A percentile compares a stretch with the other conserved stretches of the same genome.
These are phyloP conservation scores for Colletotrichum zoysiae DNA, from an alignment of 2,329 filamentous ascomycete genomes.

Conservation along the genomic window DNA sequence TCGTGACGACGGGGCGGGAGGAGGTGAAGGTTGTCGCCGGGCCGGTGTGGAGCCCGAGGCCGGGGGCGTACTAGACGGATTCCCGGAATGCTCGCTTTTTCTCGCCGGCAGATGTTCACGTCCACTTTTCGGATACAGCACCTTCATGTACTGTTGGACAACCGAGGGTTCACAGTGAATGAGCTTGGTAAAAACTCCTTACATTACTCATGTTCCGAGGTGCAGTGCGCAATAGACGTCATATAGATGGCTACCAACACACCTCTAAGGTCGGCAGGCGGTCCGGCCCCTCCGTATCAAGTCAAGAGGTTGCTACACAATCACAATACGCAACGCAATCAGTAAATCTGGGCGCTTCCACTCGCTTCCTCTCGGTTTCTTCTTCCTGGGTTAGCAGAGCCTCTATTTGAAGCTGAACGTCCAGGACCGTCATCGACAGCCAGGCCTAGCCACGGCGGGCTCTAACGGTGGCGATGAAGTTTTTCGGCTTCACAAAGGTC, in stretches of 20 bases:
- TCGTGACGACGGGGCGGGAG: constrained; percentile 62
- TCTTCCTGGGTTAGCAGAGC: neutral
- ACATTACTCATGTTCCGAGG: too few relatives aligned
- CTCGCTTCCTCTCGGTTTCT: neutral
- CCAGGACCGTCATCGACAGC: neutral
- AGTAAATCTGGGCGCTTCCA: too few relatives aligned
- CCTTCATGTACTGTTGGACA: too few relatives aligned
- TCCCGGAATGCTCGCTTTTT: neutral
- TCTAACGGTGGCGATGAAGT: neutral
- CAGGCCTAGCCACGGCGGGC: neutral
- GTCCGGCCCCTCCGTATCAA: neutral
- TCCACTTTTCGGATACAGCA: too few relatives aligned
- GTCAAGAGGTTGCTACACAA: neutral
- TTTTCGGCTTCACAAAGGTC: neutral
- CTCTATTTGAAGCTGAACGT: neutral
- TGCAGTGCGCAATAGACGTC: too few relatives aligned
- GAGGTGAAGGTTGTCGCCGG: constrained; percentile 60
- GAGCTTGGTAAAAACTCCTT: neutral
- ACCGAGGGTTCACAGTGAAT: neutral
- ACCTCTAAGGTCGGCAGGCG: neutral
- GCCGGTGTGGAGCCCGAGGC: constrained; percentile 59
- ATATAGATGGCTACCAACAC: neutral
- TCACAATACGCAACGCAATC: neutral
- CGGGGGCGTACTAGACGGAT: constrained; percentile 60
- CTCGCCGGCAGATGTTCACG: too few relatives aligned